A percentile compares a stretch with the other conserved stretches of the same genome.
Conservation (phyloP, 495 filamentous ascomycete genomes). For the Penicillium arizonense region DNA sequence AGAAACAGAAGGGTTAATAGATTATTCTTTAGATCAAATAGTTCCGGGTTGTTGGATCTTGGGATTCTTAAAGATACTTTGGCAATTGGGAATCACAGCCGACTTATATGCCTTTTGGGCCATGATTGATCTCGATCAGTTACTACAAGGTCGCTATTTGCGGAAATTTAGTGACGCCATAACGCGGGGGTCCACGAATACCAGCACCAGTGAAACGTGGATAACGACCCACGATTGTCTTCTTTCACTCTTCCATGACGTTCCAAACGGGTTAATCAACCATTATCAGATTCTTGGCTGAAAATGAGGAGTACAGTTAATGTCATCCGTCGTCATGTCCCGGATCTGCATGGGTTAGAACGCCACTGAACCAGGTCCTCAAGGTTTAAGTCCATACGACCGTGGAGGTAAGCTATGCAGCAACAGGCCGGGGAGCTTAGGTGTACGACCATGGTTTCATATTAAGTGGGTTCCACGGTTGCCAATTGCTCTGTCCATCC, state of each 20-base stretch:
- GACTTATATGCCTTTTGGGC: neutral
- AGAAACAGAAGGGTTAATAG: neutral
- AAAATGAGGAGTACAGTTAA: constrained; percentile 1
- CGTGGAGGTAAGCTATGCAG: too few species aligned
- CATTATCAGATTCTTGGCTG: neutral
- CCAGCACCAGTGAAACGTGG: neutral
- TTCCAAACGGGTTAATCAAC: constrained; percentile 5
- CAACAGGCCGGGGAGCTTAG: too few species aligned
- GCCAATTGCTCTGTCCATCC: too few species aligned
- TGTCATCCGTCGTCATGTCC: constrained; percentile 23
- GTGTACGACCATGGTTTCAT: too few species aligned
- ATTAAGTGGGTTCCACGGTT: too few species aligned
- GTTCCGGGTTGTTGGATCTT: neutral
- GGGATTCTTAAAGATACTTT: neutral
- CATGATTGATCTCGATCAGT: neutral
- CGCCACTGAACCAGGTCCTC: constrained; percentile 12
- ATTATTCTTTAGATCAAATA: neutral
- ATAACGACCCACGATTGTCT: neutral
- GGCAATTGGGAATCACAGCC: neutral
- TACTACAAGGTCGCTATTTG: neutral
- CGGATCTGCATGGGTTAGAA: neutral
- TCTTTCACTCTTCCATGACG: constrained; percentile 19
- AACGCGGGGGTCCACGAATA: constrained; percentile 7
- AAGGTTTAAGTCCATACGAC: too few species aligned
- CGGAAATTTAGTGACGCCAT: constrained; percentile 20